Percentiles rank a stretch among this genome's conserved stretches.
Conservation (phyloP, 345 rosid genomes). For the Brassica cretica region DNA sequence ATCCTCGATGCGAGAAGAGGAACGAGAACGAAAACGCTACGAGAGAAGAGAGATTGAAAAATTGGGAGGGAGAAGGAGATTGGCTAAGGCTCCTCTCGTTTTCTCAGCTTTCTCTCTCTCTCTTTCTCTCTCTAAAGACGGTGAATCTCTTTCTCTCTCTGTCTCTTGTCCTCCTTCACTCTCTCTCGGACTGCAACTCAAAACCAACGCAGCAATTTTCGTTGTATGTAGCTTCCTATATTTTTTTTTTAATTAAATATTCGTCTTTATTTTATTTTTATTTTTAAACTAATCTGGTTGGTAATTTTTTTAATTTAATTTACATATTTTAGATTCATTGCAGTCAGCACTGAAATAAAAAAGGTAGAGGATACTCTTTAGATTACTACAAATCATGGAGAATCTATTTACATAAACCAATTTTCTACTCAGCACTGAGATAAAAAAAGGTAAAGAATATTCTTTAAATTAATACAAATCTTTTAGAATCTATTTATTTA, state of each 20-base stretch:
- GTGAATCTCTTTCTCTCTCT: conserved; percentile 11
- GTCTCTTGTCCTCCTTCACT: conserved; percentile 9
- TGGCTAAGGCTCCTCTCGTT: neutral
- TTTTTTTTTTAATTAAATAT: conserved; percentile 1
- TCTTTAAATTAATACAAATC: too few species aligned
- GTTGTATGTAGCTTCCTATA: conserved; percentile 9
- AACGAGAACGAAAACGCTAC: neutral
- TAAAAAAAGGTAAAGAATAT: too few species aligned
- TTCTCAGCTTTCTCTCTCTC: conserved; percentile 3
- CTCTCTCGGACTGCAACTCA: conserved; percentile 30
- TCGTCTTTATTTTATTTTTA: neutral
- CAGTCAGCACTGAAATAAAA: neutral
- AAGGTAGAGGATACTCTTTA: neutral
- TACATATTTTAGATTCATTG: neutral
- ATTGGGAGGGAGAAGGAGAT: conserved; percentile 33
- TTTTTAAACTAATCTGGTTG: neutral
- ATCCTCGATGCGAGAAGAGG: neutral
- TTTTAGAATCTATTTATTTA: neutral
- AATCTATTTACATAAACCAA: neutral
- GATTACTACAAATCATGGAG: neutral
- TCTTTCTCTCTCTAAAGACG: conserved; percentile 14
- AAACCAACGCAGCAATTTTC: conserved; percentile 23
- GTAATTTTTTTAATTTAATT: neutral
- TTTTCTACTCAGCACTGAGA: too few species aligned
- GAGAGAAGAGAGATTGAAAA: neutral